Evolutionary conservation across 768 basidiomycete genomes (phyloP).

Genomic region (Gelatoporia subvermispora): DNA sequence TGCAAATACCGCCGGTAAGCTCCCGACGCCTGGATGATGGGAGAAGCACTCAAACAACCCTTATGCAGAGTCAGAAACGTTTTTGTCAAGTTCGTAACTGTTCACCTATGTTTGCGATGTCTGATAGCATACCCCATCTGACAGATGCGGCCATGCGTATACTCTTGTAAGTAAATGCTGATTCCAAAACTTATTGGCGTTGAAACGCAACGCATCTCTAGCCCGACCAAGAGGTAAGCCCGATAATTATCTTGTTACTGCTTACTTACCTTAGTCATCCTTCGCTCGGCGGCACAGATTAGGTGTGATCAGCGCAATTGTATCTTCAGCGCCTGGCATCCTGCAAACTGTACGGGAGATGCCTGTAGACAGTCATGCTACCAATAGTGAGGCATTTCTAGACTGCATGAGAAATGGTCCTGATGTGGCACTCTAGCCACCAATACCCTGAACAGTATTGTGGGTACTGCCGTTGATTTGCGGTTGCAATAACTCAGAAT

Average conservation of each 20-base stretch:
- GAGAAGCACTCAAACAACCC: too few relatives aligned
- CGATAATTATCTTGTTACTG: background rate
- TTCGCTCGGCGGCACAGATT: conserved; percentile 30
- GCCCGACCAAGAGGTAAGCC: conserved; percentile 35
- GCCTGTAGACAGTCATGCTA: conserved; percentile 40
- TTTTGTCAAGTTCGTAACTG: background rate
- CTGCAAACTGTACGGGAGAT: conserved; percentile 35
- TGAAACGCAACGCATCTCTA: conserved; percentile 10
- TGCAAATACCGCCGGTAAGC: conserved; percentile 13
- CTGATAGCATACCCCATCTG: background rate
- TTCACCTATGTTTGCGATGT: background rate
- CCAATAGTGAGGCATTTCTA: conserved; percentile 39
- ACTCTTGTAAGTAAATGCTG: conserved; percentile 31
- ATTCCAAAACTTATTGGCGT: conserved; percentile 1
- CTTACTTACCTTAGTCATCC: conserved; percentile 1
- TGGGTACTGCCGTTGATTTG: conserved; percentile 16
- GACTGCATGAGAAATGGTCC: background rate
- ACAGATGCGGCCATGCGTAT: conserved; percentile 42
- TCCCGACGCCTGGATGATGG: background rate
- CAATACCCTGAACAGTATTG: conserved; percentile 51
- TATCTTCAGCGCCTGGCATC: conserved; percentile 53
- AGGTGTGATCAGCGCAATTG: conserved; percentile 41
- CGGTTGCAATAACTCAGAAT: conserved; percentile 10
- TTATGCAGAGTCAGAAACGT: conserved; percentile 10
- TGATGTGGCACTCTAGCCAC: conserved; percentile 15